phyloP scores from a whole-genome alignment of 2,329 filamentous ascomycete genomes.

The Aspergillus sp. region DNA sequence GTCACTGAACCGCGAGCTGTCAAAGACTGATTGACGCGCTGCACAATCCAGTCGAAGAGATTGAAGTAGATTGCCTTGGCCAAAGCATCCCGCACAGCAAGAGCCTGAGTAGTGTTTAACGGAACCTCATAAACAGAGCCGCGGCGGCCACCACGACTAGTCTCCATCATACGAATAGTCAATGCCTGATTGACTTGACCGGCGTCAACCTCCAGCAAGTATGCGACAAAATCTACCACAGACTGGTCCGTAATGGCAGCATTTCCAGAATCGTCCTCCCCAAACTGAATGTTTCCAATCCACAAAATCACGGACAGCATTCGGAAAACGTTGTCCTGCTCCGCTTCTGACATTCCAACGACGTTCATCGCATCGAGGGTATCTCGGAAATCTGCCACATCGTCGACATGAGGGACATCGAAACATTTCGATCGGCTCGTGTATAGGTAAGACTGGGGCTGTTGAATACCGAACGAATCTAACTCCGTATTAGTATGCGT shows the following conservation, averaged over 20 bases:
- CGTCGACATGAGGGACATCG: constrained; percentile 92
- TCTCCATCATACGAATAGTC: constrained; percentile 82
- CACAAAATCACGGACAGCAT: constrained; percentile 90
- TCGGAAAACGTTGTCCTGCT: constrained; percentile 95
- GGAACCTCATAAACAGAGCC: constrained; percentile 72
- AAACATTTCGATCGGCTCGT: constrained; percentile 93
- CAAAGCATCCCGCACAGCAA: constrained; percentile 83
- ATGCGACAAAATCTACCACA: constrained; percentile 91
- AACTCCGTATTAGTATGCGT: constrained; percentile 13
- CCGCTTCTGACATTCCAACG: constrained; percentile 81
- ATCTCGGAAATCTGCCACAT: constrained; percentile 82
- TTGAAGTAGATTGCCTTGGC: constrained; percentile 97
- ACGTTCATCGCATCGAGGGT: constrained; percentile 92
- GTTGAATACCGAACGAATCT: constrained; percentile 85
- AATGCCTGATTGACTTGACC: constrained; percentile 80
- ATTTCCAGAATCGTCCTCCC: constrained; percentile 85
- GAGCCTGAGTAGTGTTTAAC: constrained; percentile 82
- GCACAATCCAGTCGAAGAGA: constrained; percentile 97
- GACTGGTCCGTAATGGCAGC: constrained; percentile 84
- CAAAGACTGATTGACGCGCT: constrained; percentile 84
- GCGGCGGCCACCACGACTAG: constrained; percentile 63
- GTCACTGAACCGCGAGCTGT: constrained; percentile 72
- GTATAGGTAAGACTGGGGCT: constrained; percentile 89
- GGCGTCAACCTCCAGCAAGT: constrained; percentile 84
- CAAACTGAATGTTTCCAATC: constrained; percentile 91